Percentiles rank a stretch among this genome's conserved stretches.
These are phyloP conservation scores for Aspergillus sergii DNA, from an alignment of 2,329 filamentous ascomycete species.

Conservation along the genomic window DNA sequence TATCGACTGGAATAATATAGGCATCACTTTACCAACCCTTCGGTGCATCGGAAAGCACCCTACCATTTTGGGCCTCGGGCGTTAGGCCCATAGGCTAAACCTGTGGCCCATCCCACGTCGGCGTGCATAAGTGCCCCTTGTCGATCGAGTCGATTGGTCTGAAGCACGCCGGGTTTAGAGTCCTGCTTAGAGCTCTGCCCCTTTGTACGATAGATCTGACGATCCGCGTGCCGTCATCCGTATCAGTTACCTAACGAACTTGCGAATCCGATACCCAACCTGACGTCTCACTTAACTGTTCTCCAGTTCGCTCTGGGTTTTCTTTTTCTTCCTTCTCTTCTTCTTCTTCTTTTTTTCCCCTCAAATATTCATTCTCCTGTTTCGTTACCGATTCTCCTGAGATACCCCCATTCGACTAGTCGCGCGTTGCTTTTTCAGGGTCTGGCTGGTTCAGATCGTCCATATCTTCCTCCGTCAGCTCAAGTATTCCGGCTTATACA, in stretches of 20 bases:
- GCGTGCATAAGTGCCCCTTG: slow-evolving; percentile 38
- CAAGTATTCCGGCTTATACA: slow-evolving; percentile 11
- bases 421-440: slow-evolving; percentile 25
- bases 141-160: slow-evolving; percentile 29
- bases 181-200: slow-evolving; percentile 19
- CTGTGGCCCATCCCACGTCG: slow-evolving; percentile 27
- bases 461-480: slow-evolving; percentile 10
- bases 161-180: slow-evolving; percentile 11
- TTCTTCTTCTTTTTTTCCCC: neutral
- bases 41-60: slow-evolving; percentile 19
- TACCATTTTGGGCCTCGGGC: slow-evolving; percentile 26
- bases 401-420: slow-evolving; percentile 20
- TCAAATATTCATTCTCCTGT: slow-evolving; percentile 5
- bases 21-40: slow-evolving; percentile 8
- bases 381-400: slow-evolving; percentile 12
- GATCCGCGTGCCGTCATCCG: slow-evolving; percentile 19
- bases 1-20: slow-evolving; percentile 2
- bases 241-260: slow-evolving; percentile 16
- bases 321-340: slow-evolving; percentile 8
- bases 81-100: slow-evolving; percentile 27
- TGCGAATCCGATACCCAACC: slow-evolving; percentile 16
- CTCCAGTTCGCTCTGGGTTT: neutral
- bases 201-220: slow-evolving; percentile 20
- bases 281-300: slow-evolving; percentile 17
- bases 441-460: slow-evolving; percentile 34